Conservation (phyloP, 2,329 filamentous ascomycete genomes). For the Stylonectria norvegica region DNA sequence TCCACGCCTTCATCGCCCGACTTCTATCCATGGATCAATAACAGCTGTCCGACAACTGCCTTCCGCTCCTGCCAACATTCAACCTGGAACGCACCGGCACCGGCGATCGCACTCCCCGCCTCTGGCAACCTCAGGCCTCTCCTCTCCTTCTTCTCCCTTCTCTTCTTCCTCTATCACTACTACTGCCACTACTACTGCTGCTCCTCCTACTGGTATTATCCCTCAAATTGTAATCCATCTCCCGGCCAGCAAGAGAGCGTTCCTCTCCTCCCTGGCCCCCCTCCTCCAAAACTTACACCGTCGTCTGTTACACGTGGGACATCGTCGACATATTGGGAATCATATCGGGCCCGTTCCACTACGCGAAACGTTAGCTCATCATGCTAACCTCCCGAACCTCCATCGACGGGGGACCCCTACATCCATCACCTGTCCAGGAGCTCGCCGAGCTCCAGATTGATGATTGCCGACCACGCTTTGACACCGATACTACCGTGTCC, state of each 20-base stretch:
- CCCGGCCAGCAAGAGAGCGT: not conserved
- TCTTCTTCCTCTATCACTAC: too few relatives aligned
- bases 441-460: constrained; percentile 19
- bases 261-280: not conserved
- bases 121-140: too few relatives aligned
- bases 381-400: constrained; percentile 22
- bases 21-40: too few relatives aligned
- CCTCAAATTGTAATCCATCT: not conserved
- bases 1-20: too few relatives aligned
- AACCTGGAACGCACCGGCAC: too few relatives aligned
- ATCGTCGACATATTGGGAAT: not conserved
- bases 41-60: too few relatives aligned
- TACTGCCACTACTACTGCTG: too few relatives aligned
- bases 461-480: constrained; percentile 23
- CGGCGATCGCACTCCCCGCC: too few relatives aligned
- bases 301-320: too few relatives aligned
- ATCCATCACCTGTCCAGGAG: constrained; percentile 17
- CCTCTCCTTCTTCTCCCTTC: too few relatives aligned
- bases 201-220: not conserved
- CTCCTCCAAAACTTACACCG: constrained; percentile 7
- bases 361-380: constrained; percentile 26
- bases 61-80: too few relatives aligned
- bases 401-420: not conserved
- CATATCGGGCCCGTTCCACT: constrained; percentile 13
- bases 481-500: constrained; percentile 10